Evolutionary conservation across 192 early-diverging fungal species (phyloP).

Genomic region (Coemansia pectinata): DNA sequence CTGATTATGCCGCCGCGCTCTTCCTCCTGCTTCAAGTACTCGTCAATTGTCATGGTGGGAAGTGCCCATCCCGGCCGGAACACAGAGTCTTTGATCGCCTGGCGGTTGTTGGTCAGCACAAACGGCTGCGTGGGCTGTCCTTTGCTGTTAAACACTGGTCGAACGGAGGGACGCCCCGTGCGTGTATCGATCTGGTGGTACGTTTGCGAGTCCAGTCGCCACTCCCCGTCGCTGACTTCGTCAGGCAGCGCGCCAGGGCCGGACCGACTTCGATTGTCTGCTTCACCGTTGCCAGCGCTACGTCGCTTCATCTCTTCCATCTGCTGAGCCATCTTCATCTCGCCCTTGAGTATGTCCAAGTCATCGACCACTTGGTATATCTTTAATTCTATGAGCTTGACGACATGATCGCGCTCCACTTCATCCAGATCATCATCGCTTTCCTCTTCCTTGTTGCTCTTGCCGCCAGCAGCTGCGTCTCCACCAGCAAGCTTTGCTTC

Average conservation of each 20-base stretch:
- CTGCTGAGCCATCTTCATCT: conserved; percentile 75
- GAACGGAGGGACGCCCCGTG: conserved; percentile 11
- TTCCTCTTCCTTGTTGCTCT: conserved; percentile 7
- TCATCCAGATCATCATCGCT: conserved; percentile 71
- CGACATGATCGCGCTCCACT: conserved; percentile 68
- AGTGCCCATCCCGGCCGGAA: conserved; percentile 83
- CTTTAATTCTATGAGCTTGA: conserved; percentile 73
- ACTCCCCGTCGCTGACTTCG: conserved; percentile 18
- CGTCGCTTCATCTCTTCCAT: conserved; percentile 60
- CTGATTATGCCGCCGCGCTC: conserved; percentile 86
- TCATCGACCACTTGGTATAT: conserved; percentile 73
- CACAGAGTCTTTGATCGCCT: conserved; percentile 74
- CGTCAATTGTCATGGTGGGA: conserved; percentile 96
- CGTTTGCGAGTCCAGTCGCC: conserved; percentile 58
- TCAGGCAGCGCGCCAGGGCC: not conserved
- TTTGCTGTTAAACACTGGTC: conserved; percentile 27
- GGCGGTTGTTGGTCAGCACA: conserved; percentile 76
- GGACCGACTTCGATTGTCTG: conserved; percentile 8
- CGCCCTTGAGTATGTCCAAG: conserved; percentile 70
- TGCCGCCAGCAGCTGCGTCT: not conserved
- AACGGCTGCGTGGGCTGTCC: conserved; percentile 79
- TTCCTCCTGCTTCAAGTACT: conserved; percentile 85
- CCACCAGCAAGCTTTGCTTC: conserved; percentile 68
- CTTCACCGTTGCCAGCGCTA: conserved; percentile 7
- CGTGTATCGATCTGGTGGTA: conserved; percentile 27